phyloP scores from a whole-genome alignment of 2,329 filamentous ascomycete species.

The Xylaria sp. region DNA sequence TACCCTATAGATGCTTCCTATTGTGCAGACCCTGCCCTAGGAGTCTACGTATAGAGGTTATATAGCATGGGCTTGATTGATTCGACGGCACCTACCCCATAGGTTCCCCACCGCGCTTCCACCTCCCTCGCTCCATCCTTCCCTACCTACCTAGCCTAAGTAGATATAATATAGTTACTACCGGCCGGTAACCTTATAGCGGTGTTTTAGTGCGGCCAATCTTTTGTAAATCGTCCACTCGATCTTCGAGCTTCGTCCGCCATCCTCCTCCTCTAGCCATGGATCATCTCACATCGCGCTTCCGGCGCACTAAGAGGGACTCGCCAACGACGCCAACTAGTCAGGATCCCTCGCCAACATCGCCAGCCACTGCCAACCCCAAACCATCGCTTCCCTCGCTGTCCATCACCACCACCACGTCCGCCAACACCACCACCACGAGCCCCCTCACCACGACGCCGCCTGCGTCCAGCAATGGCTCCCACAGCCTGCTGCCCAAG shows the following conservation, averaged over 20 bases:
- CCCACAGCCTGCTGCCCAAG: constrained; percentile 39
- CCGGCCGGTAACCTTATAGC: neutral
- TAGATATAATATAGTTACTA: neutral
- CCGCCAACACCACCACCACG: constrained; percentile 35
- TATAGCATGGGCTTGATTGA: neutral
- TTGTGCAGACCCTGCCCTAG: no score
- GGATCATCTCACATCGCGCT: constrained; percentile 48
- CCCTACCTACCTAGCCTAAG: neutral
- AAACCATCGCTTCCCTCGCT: constrained; percentile 43
- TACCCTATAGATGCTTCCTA: no score
- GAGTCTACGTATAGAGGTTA: no score
- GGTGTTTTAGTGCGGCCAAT: neutral
- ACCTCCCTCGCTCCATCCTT: neutral
- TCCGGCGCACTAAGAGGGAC: constrained; percentile 44
- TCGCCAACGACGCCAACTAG: constrained; percentile 30
- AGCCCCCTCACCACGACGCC: constrained; percentile 42
- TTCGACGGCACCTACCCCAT: constrained; percentile 1
- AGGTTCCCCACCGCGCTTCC: neutral
- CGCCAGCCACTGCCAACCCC: constrained; percentile 33
- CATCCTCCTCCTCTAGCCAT: constrained; percentile 32
- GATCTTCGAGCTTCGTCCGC: constrained; percentile 3
- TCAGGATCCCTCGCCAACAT: constrained; percentile 22
- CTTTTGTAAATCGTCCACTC: neutral
- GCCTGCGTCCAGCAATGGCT: constrained; percentile 42
- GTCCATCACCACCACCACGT: constrained; percentile 35